Percentiles rank a stretch among this genome's conserved stretches.
These are phyloP conservation scores for Diaporthe vexans DNA, from an alignment of 2,329 filamentous ascomycete species.

Conservation along the genomic window DNA sequence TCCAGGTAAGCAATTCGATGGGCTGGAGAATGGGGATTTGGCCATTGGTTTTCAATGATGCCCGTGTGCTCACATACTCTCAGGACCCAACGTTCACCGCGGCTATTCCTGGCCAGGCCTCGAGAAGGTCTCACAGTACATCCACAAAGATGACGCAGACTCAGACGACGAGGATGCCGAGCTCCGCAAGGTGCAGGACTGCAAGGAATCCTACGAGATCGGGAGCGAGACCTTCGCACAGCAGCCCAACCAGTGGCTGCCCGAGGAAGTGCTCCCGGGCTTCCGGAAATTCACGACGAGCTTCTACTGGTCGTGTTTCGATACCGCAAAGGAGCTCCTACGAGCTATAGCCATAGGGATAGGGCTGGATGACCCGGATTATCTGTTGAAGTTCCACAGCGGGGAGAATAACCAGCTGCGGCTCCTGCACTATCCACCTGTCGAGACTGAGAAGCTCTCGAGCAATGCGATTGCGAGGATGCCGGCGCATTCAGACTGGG, in stretches of 20 bases:
- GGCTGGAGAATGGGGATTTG: too few relatives aligned
- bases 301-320: slow-evolving; percentile 51
- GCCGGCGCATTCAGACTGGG: slow-evolving; percentile 52
- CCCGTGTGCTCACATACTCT: neutral
- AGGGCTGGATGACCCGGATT: slow-evolving; percentile 47
- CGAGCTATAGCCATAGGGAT: slow-evolving; percentile 52
- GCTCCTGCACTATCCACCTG: slow-evolving; percentile 66
- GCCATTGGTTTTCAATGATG: too few relatives aligned
- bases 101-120: slow-evolving; percentile 46
- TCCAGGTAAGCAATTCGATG: slow-evolving; percentile 38
- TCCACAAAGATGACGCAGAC: slow-evolving; percentile 40
- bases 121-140: slow-evolving; percentile 46
- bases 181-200: slow-evolving; percentile 42
- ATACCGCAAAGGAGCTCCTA: slow-evolving; percentile 48
- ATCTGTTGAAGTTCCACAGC: slow-evolving; percentile 58
- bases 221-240: slow-evolving; percentile 37
- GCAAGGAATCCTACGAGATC: slow-evolving; percentile 50
- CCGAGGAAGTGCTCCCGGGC: slow-evolving; percentile 53
- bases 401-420: slow-evolving; percentile 72
- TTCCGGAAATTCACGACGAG: slow-evolving; percentile 50
- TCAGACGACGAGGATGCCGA: slow-evolving; percentile 36
- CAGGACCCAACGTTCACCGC: slow-evolving; percentile 42
- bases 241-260: slow-evolving; percentile 55
- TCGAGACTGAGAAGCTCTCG: slow-evolving; percentile 48
- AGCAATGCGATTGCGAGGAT: slow-evolving; percentile 46